phyloP scores from a whole-genome alignment of 805 yeast species.

The Saccharomycopsis sp. region DNA sequence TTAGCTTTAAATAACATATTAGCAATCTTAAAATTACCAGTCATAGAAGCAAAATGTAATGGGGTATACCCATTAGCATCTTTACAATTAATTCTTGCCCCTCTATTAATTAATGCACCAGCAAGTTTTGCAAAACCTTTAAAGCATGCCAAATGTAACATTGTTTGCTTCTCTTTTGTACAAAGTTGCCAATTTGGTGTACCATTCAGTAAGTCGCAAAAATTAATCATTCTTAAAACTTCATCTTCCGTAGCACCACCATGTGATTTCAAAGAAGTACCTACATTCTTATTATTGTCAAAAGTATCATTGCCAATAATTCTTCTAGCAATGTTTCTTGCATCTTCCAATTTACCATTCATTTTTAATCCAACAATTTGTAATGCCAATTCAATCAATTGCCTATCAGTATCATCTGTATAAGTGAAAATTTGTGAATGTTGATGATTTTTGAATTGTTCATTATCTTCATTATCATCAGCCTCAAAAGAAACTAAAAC shows the following conservation, averaged over 20 bases:
- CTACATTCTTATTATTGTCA: conserved; percentile 21
- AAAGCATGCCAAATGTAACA: conserved; percentile 78
- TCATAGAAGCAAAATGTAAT: conserved; percentile 74
- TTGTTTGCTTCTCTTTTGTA: conserved; percentile 76
- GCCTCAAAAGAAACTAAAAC: conserved; percentile 76
- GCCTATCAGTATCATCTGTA: conserved; percentile 91
- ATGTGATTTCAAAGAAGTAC: conserved; percentile 10
- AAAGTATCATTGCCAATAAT: conserved; percentile 60
- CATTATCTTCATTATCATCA: conserved; percentile 5
- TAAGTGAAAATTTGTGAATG: conserved; percentile 68
- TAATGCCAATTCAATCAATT: conserved; percentile 87
- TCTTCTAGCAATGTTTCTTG: conserved; percentile 84
- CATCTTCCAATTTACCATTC: conserved; percentile 95
- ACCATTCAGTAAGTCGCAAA: conserved; percentile 52
- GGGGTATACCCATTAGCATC: conserved; percentile 86
- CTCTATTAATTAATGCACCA: conserved; percentile 54
- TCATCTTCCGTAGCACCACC: conserved; percentile 32
- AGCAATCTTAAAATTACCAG: conserved; percentile 65
- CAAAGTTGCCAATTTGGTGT: conserved; percentile 76
- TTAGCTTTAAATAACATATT: conserved; percentile 55
- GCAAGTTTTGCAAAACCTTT: conserved; percentile 63
- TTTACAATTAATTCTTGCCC: conserved; percentile 60
- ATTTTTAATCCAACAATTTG: conserved; percentile 95
- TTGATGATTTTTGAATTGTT: conserved; percentile 3
- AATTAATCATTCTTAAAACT: conserved; percentile 47